Base-by-base conservation (phyloP, 2,329 filamentous ascomycete species). In the Pseudophaeomoniella oleicola region DNA sequence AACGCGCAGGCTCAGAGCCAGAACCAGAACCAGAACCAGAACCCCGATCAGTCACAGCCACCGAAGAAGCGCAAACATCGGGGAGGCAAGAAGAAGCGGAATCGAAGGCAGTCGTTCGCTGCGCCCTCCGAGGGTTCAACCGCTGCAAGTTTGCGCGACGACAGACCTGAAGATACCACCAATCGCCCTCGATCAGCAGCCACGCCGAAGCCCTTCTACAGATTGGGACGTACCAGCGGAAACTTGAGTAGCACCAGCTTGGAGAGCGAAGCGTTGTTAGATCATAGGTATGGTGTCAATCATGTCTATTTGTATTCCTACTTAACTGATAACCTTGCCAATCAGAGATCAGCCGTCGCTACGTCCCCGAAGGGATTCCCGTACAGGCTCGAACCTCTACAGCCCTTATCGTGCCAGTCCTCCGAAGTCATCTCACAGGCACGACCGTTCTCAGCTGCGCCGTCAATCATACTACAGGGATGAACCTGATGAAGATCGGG, bases 201-300 rank as follows among this genome's bases (percentile, higher is more conserved):
- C 13, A 52, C 57, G 19, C 58, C 58, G 43, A 56, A 57, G 37
- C 63, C 64, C 40, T 72, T 75, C 51, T 76, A 76, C 51, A 62
- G 66, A 30, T 50, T 72, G 36, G 50, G 51, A n/a, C 57, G 59
- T 41, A 45, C 51, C 33, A 45, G 51, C 15, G 58, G 63, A 32
- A 84, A 81, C 52, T 53, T 78, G 44, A 96, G 88, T 60, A 78
- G 71, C 48, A 86, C 82, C 1, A 96, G 88, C 56, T 64, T 96
- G 44, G 88, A 94, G 46, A 94, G 86, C 55, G 80, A 93, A 53
- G 78, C 75, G 5, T 63, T 96, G 46, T 64, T 96, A 13, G 88
- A 96, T 58, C 88, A 96, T 57, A 74, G 85, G 76, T 81, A 60
- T 10, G 16, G 17, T n/a, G n/a, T n/a, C n/a, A n/a, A n/a, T n/a